phyloP scores from a whole-genome alignment of 1,284 basidiomycete genomes.

The Fomitopsis pinicola region DNA sequence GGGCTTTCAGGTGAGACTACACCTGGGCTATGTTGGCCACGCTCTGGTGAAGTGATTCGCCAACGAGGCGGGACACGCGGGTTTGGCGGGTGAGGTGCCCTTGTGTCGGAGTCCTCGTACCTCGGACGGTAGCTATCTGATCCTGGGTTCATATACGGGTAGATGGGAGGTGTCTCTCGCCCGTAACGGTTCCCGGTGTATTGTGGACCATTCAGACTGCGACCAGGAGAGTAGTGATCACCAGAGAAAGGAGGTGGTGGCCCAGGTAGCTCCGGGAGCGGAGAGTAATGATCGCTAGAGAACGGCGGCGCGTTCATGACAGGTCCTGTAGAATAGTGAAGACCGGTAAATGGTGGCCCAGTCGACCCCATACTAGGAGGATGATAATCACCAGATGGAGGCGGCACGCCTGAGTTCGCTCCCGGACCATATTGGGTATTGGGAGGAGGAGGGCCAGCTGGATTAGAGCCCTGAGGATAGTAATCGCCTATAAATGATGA shows the following conservation, averaged over 20 bases:
- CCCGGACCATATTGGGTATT: neutral
- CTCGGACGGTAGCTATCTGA: slow-evolving; percentile 24
- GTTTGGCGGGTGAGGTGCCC: slow-evolving; percentile 14
- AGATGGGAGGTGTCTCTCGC: slow-evolving; percentile 19
- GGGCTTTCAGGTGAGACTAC: neutral
- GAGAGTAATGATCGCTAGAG: slow-evolving; percentile 9
- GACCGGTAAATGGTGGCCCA: neutral
- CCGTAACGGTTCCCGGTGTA: slow-evolving; percentile 19
- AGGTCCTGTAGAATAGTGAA: slow-evolving; percentile 4
- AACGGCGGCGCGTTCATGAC: slow-evolving; percentile 10
- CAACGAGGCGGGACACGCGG: slow-evolving; percentile 5
- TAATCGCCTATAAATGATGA: neutral
- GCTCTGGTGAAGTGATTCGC: neutral
- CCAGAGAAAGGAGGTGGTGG: neutral
- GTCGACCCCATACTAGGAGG: slow-evolving; percentile 9
- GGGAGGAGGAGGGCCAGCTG: neutral
- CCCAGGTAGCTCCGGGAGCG: slow-evolving; percentile 1
- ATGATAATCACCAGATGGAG: neutral
- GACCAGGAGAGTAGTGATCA: slow-evolving; percentile 2
- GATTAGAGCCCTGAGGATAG: neutral
- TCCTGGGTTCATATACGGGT: slow-evolving; percentile 17
- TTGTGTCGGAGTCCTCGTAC: slow-evolving; percentile 19
- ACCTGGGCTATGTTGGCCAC: slow-evolving; percentile 1
- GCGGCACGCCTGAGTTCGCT: neutral
- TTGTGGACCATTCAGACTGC: slow-evolving; percentile 8